A percentile compares a stretch with the other conserved stretches of the same genome.
These are phyloP conservation scores for Sphagnum magellanicum DNA, from an alignment of 228 moss, liverwort and hornwort species.

Conservation along the genomic window DNA sequence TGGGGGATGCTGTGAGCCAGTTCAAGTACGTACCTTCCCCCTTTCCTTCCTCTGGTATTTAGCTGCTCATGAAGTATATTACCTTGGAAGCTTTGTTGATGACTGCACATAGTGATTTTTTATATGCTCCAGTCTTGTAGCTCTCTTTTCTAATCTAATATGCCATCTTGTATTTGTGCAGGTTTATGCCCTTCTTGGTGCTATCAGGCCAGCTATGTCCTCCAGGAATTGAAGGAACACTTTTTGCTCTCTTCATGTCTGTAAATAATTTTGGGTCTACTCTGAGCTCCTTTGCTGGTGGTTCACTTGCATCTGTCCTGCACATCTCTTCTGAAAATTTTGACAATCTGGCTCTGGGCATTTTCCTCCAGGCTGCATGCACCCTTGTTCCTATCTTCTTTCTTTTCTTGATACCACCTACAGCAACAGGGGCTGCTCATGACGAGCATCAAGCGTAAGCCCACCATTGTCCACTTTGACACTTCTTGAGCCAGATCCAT, in stretches of 20 bases:
- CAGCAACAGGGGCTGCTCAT: background rate
- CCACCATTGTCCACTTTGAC: too few species aligned
- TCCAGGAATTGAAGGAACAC: conserved; percentile 6
- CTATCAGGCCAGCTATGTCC: conserved; percentile 3
- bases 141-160: too few species aligned
- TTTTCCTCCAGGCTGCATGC: conserved; percentile 4
- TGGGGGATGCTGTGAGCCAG: conserved; percentile 4
- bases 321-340: conserved; percentile 3
- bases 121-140: too few species aligned
- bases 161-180: background rate
- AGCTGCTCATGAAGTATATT: too few species aligned
- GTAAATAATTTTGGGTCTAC: conserved; percentile 3
- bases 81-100: too few species aligned
- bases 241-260: conserved; percentile 7
- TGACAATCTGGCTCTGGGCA: conserved; percentile 6
- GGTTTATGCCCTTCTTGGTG: conserved; percentile 5
- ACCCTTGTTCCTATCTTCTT: conserved; percentile 1
- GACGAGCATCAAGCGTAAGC: background rate
- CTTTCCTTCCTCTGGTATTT: background rate
- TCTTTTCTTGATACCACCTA: conserved; percentile 2
- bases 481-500: too few species aligned
- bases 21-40: background rate
- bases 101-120: too few species aligned
- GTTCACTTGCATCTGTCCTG: conserved; percentile 2
- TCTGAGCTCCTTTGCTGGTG: conserved; percentile 4